Conservation (phyloP, 2,329 filamentous ascomycete genomes). For the Mariannaea elegans region DNA sequence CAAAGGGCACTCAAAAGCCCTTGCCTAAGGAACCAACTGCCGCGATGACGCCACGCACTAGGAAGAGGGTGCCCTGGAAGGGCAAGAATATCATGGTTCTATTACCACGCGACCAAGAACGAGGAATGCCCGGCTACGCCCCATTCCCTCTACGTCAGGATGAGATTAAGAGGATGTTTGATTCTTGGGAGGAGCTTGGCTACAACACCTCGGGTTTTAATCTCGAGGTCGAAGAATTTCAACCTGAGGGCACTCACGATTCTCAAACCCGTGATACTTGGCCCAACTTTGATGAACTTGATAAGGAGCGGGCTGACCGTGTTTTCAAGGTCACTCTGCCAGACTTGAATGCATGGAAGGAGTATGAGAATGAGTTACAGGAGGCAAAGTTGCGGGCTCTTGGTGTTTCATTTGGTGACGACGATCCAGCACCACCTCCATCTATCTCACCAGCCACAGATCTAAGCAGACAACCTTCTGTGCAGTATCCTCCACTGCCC, state of each 20-base stretch:
- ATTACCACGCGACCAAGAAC: constrained; percentile 72
- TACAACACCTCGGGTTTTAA: constrained; percentile 77
- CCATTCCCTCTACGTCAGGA: constrained; percentile 63
- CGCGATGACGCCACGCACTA: constrained; percentile 63
- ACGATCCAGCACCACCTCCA: constrained; percentile 69
- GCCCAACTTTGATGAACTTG: constrained; percentile 69
- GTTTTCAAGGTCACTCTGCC: constrained; percentile 73
- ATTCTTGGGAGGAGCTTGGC: constrained; percentile 73
- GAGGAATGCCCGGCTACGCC: constrained; percentile 65
- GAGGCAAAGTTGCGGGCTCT: constrained; percentile 94
- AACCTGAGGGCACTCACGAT: constrained; percentile 50
- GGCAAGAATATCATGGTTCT: constrained; percentile 78
- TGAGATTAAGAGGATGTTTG: constrained; percentile 69
- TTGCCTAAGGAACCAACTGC: constrained; percentile 47
- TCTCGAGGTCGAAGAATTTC: constrained; percentile 58
- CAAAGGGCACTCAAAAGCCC: constrained; percentile 47
- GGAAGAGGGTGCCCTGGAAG: constrained; percentile 79
- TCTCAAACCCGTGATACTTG: constrained; percentile 75
- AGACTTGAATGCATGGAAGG: constrained; percentile 74
- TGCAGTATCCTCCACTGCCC: constrained; percentile 77
- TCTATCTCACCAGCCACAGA: constrained; percentile 73
- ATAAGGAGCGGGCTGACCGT: constrained; percentile 60
- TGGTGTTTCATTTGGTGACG: constrained; percentile 82
- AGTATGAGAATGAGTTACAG: constrained; percentile 82
- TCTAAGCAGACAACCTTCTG: constrained; percentile 74